Percentiles rank a stretch among this genome's conserved stretches.
phyloP scores from a whole-genome alignment of 2,329 filamentous ascomycete genomes.

The Diaporthe australafricana region DNA sequence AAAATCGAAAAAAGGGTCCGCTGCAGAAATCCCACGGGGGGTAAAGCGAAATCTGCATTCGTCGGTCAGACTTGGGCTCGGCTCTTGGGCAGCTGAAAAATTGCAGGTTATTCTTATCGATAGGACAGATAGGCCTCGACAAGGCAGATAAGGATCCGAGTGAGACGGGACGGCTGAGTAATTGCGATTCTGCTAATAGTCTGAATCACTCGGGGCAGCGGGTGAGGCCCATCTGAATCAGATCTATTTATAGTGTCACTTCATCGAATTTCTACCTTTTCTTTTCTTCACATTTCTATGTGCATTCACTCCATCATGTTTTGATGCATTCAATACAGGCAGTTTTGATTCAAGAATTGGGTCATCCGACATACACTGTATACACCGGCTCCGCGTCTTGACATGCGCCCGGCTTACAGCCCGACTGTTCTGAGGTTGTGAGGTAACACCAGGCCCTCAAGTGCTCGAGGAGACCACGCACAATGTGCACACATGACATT shows the following conservation, averaged over 20 bases:
- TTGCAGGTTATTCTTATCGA: slow-evolving; percentile 17
- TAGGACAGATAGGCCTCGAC: slow-evolving; percentile 1
- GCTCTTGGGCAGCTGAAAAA: slow-evolving; percentile 28
- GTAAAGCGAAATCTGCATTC: slow-evolving; percentile 27
- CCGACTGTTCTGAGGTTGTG: too few species aligned
- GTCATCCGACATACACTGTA: too few species aligned
- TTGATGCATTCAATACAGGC: too few species aligned
- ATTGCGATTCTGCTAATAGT: not conserved
- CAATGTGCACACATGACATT: too few species aligned
- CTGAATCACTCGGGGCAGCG: not conserved
- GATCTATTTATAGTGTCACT: not conserved
- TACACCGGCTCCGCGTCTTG: too few species aligned
- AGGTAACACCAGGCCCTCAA: too few species aligned
- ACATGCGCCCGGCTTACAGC: too few species aligned
- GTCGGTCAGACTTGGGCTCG: slow-evolving; percentile 18
- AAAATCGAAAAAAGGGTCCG: slow-evolving; percentile 24
- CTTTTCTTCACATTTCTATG: too few species aligned
- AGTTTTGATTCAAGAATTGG: too few species aligned
- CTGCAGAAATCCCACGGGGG: slow-evolving; percentile 16
- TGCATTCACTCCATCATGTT: too few species aligned
- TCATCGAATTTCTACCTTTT: too few species aligned
- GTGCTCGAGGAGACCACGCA: too few species aligned
- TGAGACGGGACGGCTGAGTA: slow-evolving; percentile 13
- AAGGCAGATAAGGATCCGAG: not conserved
- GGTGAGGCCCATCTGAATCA: not conserved